These are phyloP conservation scores for Striga hermonthica DNA, from an alignment of 305 asterid genomes.

Conservation along the genomic window DNA sequence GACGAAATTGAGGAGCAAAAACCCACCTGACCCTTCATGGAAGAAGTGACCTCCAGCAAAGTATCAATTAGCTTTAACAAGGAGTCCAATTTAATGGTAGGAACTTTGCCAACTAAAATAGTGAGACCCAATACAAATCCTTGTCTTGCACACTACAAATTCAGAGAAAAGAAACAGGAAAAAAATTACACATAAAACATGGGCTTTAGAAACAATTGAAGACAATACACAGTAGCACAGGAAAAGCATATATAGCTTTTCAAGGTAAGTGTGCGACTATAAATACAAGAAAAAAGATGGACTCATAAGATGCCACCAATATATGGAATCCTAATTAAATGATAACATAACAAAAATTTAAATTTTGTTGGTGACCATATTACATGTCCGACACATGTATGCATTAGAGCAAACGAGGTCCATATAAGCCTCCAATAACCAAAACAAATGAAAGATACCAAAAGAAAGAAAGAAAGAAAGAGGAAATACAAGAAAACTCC, in stretches of 20 bases:
- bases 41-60: conserved; percentile 78
- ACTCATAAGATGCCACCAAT: not conserved
- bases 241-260: conserved; percentile 1
- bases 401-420: no score
- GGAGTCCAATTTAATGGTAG: conserved; percentile 66
- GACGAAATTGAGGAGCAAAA: conserved; percentile 3
- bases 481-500: not conserved
- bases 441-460: no score
- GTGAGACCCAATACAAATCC: conserved; percentile 93
- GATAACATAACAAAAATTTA: not conserved
- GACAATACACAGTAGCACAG: not conserved
- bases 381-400: no score
- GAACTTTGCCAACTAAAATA: conserved; percentile 57
- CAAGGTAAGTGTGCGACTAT: not conserved
- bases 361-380: no score
- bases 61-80: conserved; percentile 67
- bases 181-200: conserved; percentile 12
- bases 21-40: conserved; percentile 98
- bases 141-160: conserved; percentile 86
- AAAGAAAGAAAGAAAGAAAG: no score
- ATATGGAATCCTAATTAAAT: not conserved
- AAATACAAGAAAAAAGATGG: not conserved
- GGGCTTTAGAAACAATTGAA: conserved; percentile 7
- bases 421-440: no score
- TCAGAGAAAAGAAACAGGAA: not conserved